Evolutionary conservation across 345 rosid species (phyloP).

Genomic region (Lepidium sativum): DNA sequence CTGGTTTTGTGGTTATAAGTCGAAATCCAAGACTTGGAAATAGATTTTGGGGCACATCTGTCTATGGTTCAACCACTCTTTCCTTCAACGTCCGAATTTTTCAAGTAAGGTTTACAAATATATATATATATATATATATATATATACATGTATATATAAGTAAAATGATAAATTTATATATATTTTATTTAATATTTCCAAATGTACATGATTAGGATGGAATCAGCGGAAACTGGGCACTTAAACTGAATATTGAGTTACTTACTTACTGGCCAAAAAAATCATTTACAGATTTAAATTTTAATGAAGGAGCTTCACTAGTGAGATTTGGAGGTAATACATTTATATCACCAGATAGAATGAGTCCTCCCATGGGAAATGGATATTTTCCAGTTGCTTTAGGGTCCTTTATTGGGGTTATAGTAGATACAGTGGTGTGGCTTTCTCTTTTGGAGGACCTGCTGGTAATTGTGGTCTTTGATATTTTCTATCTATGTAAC

Average conservation of each 20-base stretch:
- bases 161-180: no score
- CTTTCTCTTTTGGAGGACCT: constrained; percentile 12
- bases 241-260: neutral
- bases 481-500: neutral
- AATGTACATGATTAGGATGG: constrained; percentile 11
- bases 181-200: neutral
- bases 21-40: neutral
- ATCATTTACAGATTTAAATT: neutral
- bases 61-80: neutral
- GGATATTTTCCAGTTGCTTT: constrained; percentile 7
- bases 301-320: neutral
- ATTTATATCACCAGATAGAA: neutral
- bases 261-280: constrained; percentile 18
- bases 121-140: no score
- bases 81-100: neutral
- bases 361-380: constrained; percentile 20
- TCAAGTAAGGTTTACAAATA: neutral
- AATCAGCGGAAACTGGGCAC: neutral
- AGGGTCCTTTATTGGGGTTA: neutral
- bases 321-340: constrained; percentile 18
- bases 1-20: constrained; percentile 19
- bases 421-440: neutral
- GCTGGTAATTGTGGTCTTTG: neutral
- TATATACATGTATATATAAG: no score
- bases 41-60: neutral